These are phyloP conservation scores for Spizellomyces punctatus DNA, from an alignment of 192 early-diverging fungal species.

Conservation along the genomic window DNA sequence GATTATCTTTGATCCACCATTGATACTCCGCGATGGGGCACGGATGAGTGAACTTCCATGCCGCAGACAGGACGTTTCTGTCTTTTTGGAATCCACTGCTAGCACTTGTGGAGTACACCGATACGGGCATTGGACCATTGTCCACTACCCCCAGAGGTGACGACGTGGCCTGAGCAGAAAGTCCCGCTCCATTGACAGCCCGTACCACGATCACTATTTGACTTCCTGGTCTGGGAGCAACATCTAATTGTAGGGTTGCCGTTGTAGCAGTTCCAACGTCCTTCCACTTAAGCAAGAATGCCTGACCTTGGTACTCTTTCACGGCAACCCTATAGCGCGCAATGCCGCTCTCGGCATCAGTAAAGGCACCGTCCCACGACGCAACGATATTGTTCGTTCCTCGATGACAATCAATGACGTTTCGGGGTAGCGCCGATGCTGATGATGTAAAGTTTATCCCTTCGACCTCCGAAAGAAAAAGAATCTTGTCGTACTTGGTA, in stretches of 20 bases:
- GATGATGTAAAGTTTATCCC: neutral
- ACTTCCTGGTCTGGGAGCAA: neutral
- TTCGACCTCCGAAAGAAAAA: neutral
- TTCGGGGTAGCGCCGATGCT: neutral
- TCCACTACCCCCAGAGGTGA: neutral
- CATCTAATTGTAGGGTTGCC: neutral
- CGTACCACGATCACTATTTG: neutral
- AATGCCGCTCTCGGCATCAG: conserved; percentile 13
- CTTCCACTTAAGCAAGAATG: neutral
- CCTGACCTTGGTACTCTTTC: conserved; percentile 1
- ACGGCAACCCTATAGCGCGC: conserved; percentile 1
- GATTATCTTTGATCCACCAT: conserved; percentile 7
- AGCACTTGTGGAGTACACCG: neutral
- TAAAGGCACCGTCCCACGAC: conserved; percentile 13
- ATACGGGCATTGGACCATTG: neutral
- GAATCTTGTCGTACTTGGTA: neutral
- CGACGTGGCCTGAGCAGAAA: neutral
- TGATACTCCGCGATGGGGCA: conserved; percentile 8
- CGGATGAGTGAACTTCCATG: conserved; percentile 7
- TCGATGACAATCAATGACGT: conserved; percentile 3
- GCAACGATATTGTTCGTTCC: neutral
- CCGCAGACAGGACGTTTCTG: neutral
- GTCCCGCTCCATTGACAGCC: neutral
- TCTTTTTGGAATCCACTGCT: conserved; percentile 4
- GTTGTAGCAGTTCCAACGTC: conserved; percentile 6